Evolutionary conservation across 345 rosid genomes (phyloP).

Genomic region (Kernera saxatilis): DNA sequence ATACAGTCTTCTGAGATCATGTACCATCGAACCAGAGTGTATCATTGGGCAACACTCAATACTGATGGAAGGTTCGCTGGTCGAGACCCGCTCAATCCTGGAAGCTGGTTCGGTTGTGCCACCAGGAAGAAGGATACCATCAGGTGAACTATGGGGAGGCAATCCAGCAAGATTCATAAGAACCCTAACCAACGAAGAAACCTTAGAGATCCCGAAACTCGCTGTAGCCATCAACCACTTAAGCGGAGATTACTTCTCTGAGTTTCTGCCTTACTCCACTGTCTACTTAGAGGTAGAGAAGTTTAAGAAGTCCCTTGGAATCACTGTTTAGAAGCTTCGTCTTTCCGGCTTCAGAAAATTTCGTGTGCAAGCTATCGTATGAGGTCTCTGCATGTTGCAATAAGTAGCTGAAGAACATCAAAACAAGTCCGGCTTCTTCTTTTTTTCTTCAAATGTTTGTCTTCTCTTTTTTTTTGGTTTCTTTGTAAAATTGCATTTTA

Average conservation of each 20-base stretch:
- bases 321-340: slow-evolving; percentile 38
- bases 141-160: slow-evolving; percentile 98
- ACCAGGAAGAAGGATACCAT: slow-evolving; percentile 94
- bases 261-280: slow-evolving; percentile 90
- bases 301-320: slow-evolving; percentile 67
- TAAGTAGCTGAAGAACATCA: slow-evolving; percentile 56
- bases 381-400: slow-evolving; percentile 41
- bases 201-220: slow-evolving; percentile 87
- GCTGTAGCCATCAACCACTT: slow-evolving; percentile 90
- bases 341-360: neutral
- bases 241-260: slow-evolving; percentile 67
- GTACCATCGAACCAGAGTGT: slow-evolving; percentile 98
- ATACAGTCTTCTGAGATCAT: slow-evolving; percentile 75
- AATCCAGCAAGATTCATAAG: slow-evolving; percentile 92
- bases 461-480: neutral
- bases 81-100: slow-evolving; percentile 82
- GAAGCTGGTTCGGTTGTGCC: slow-evolving; percentile 97
- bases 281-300: slow-evolving; percentile 95
- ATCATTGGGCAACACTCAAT: slow-evolving; percentile 93
- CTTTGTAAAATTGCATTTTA: slow-evolving; percentile 13
- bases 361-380: slow-evolving; percentile 13
- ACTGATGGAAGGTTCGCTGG: slow-evolving; percentile 96
- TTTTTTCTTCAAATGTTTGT: neutral
- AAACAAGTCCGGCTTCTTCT: slow-evolving; percentile 1
- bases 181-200: slow-evolving; percentile 82